A percentile compares a stretch with the other conserved stretches of the same genome.
Conservation (phyloP, 441 rosid genomes). For the Melastoma candidum region DNA sequence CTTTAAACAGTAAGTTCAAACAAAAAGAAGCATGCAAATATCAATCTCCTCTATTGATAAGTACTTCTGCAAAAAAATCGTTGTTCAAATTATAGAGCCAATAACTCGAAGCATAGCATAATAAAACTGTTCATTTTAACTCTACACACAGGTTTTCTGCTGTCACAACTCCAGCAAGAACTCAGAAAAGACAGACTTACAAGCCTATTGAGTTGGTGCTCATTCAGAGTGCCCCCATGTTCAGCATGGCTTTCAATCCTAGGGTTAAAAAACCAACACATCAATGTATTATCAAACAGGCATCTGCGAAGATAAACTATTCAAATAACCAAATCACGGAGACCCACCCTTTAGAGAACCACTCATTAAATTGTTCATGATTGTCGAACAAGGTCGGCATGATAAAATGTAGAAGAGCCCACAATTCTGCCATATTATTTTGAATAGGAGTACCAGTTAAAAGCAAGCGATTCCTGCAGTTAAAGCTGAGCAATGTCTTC, state of each 20-base stretch:
- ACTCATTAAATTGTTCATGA: constrained; percentile 97
- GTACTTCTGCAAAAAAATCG: too few species aligned
- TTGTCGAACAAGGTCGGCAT: constrained; percentile 99
- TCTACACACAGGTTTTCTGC: too few species aligned
- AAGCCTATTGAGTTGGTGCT: constrained; percentile 98
- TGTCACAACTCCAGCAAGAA: background rate
- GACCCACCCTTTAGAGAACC: constrained; percentile 97
- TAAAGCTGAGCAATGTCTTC: constrained; percentile 96
- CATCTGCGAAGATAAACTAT: constrained; percentile 4
- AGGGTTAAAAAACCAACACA: constrained; percentile 19
- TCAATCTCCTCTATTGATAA: too few species aligned
- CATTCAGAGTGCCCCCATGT: constrained; percentile 98
- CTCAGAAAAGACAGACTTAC: constrained; percentile 21
- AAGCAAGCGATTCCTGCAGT: constrained; percentile 97
- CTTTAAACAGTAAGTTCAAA: too few species aligned
- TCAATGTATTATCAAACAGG: constrained; percentile 10
- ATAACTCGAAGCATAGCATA: too few species aligned
- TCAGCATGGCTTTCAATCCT: constrained; percentile 99
- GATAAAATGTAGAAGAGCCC: constrained; percentile 98
- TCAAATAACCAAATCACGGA: constrained; percentile 11
- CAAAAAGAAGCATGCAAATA: too few species aligned
- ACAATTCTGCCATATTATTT: constrained; percentile 98
- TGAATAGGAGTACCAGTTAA: constrained; percentile 98
- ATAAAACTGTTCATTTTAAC: too few species aligned
- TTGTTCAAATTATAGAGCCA: too few species aligned